Conservation (phyloP, 2,329 filamentous ascomycete species). For the Fusarium mundagurra region DNA sequence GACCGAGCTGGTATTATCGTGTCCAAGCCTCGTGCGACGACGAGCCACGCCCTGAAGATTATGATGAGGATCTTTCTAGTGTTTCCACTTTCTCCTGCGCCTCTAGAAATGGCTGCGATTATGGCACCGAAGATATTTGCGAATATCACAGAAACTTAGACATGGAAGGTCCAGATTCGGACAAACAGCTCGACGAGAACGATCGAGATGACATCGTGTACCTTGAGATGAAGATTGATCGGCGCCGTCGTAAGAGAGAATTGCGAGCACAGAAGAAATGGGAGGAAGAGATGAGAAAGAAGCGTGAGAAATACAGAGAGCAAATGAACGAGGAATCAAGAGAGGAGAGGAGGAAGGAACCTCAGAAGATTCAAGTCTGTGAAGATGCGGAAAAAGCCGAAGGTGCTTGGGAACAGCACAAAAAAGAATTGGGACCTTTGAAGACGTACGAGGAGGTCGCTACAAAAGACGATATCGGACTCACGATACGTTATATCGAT, state of each 20-base stretch:
- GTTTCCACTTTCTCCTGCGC: not conserved
- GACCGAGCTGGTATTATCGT: not conserved
- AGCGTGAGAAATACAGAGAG: not conserved
- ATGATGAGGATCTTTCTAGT: not conserved
- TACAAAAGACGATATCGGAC: not conserved
- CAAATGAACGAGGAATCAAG: not conserved
- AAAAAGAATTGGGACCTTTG: not conserved
- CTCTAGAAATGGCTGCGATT: not conserved
- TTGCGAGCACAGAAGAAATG: not conserved
- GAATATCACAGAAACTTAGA: not conserved
- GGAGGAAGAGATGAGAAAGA: not conserved
- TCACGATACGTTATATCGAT: not conserved
- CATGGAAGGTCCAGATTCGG: not conserved
- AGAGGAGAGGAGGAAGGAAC: not conserved
- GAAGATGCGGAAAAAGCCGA: too few relatives aligned
- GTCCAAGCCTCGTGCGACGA: rapidly evolving
- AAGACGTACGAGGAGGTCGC: not conserved
- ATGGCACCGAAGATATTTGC: not conserved
- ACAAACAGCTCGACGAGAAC: not conserved
- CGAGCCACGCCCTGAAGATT: not conserved
- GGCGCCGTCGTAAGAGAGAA: not conserved
- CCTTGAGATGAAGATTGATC: not conserved
- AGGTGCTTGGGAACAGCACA: rapidly evolving
- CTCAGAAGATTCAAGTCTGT: not conserved
- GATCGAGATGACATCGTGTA: rapidly evolving